Evolutionary conservation across 306 rosid species (phyloP).

Genomic region (Fragaria vesca): DNA sequence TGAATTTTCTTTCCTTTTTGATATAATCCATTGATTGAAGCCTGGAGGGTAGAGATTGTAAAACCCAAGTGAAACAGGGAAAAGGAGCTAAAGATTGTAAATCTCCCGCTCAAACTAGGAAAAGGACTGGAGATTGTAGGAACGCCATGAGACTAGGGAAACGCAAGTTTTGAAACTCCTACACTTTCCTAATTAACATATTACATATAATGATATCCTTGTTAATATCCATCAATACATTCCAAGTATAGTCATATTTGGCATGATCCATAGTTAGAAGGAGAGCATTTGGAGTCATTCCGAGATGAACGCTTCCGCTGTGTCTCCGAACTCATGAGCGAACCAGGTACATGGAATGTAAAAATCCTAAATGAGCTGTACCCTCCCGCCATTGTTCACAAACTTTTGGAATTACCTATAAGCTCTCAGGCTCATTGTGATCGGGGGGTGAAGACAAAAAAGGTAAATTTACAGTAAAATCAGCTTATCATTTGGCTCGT

Average conservation of each 20-base stretch:
- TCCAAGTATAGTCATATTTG: not conserved
- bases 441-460: no score
- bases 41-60: not conserved
- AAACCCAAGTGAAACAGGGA: not conserved
- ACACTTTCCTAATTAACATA: not conserved
- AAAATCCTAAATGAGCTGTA: no score
- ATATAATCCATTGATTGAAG: not conserved
- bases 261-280: no score
- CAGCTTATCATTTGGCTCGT: no score
- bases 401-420: no score
- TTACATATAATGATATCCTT: not conserved
- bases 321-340: no score
- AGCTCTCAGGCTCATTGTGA: no score
- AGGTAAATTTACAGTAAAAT: no score
- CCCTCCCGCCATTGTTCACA: no score
- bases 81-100: not conserved
- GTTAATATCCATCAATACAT: not conserved
- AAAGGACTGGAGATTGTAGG: not conserved
- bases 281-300: no score
- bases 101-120: not conserved
- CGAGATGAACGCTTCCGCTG: no score
- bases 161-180: not conserved
- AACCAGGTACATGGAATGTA: no score
- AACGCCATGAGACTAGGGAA: not conserved
- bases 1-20: not conserved